Evolutionary conservation across 2,329 filamentous ascomycete species (phyloP).

Genomic region (Xenoacremonium recifei): DNA sequence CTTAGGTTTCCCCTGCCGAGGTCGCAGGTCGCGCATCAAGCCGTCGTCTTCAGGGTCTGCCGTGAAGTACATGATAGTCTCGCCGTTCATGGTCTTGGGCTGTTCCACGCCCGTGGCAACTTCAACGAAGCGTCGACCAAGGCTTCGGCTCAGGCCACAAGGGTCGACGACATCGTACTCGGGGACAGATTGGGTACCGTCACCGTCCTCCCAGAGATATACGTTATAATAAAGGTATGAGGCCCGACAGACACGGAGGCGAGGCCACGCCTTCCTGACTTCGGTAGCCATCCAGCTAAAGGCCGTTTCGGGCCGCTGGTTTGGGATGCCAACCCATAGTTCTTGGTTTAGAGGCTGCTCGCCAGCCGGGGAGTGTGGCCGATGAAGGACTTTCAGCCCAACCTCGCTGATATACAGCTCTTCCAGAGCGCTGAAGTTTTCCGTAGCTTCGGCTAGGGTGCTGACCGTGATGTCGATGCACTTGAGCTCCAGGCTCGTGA

Average conservation of each 20-base stretch:
- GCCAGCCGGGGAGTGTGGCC: too few relatives aligned
- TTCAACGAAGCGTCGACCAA: conserved; percentile 48
- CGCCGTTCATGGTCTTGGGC: conserved; percentile 31
- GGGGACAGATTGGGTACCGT: conserved; percentile 18
- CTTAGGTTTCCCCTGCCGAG: conserved; percentile 21
- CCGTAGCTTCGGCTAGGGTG: conserved; percentile 32
- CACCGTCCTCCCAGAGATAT: conserved; percentile 33
- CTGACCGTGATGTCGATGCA: conserved; percentile 38
- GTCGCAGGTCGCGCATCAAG: conserved; percentile 22
- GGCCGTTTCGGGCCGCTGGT: conserved; percentile 35
- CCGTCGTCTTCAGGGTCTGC: conserved; percentile 24
- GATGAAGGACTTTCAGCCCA: conserved; percentile 43
- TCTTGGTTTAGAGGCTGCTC: conserved; percentile 34
- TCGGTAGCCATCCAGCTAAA: conserved; percentile 43
- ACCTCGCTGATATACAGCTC: conserved; percentile 47
- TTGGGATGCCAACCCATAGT: conserved; percentile 47
- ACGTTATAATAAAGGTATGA: conserved; percentile 44
- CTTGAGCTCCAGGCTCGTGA: conserved; percentile 45
- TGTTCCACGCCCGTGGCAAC: conserved; percentile 41
- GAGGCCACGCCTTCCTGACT: conserved; percentile 34
- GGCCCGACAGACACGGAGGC: conserved; percentile 42
- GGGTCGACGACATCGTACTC: conserved; percentile 43
- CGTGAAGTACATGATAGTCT: conserved; percentile 34
- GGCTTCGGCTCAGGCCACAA: conserved; percentile 35
- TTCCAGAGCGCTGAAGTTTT: conserved; percentile 38